phyloP scores from a whole-genome alignment of 2,329 filamentous ascomycete genomes.

The Aspergillus candidus region DNA sequence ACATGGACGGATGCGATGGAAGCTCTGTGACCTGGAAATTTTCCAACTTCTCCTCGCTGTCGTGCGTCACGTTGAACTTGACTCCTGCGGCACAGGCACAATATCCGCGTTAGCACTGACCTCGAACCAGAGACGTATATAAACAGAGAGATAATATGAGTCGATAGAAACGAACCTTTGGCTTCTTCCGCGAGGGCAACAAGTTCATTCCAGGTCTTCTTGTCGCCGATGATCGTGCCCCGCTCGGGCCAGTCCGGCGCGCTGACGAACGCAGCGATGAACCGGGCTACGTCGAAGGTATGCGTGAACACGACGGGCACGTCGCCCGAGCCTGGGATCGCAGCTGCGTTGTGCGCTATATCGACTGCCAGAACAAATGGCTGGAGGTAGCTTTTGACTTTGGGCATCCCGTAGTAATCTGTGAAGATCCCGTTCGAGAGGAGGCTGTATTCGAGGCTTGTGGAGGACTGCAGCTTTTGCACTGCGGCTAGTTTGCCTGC shows the following conservation, averaged over 20 bases:
- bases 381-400: conserved; percentile 13
- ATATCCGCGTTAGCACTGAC: no score
- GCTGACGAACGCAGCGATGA: conserved; percentile 12
- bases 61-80: conserved; percentile 26
- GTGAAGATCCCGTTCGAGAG: conserved; percentile 10
- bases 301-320: conserved; percentile 16
- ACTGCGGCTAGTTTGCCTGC: no score
- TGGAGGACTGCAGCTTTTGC: no score
- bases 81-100: conserved; percentile 3
- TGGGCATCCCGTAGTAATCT: conserved; percentile 11
- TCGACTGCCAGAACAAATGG: conserved; percentile 15
- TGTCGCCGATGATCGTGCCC: conserved; percentile 18
- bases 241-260: conserved; percentile 15
- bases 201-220: conserved; percentile 21
- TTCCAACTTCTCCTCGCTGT: conserved; percentile 25
- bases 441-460: conserved; percentile 15
- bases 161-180: conserved; percentile 5
- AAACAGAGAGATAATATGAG: no score
- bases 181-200: conserved; percentile 16
- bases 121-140: conserved; percentile 2
- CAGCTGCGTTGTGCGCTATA: conserved; percentile 13
- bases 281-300: conserved; percentile 20
- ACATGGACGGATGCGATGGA: conserved; percentile 17
- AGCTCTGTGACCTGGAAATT: conserved; percentile 26
- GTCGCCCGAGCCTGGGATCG: conserved; percentile 18